phyloP scores from a whole-genome alignment of 2,329 filamentous ascomycete species.

The Emericellopsis cladophorae region DNA sequence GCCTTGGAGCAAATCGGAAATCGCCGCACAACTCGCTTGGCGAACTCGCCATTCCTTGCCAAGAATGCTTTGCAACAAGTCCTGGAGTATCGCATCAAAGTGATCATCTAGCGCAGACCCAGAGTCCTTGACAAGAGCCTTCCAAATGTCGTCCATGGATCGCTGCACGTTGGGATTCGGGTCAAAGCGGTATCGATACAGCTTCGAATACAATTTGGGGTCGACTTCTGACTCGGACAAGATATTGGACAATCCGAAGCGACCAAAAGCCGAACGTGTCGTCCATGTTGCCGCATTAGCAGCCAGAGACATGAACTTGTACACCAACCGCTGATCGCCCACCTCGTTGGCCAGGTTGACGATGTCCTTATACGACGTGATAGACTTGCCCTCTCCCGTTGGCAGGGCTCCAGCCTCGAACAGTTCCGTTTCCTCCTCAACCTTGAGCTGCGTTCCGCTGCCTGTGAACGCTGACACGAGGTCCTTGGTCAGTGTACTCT shows the following conservation, averaged over 20 bases:
- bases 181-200: slow-evolving; percentile 90
- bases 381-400: slow-evolving; percentile 75
- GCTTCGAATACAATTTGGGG: slow-evolving; percentile 87
- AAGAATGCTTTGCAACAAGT: slow-evolving; percentile 74
- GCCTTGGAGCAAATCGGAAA: slow-evolving; percentile 78
- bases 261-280: slow-evolving; percentile 88
- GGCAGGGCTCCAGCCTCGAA: slow-evolving; percentile 86
- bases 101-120: slow-evolving; percentile 63
- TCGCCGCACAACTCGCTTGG: slow-evolving; percentile 82
- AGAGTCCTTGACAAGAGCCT: slow-evolving; percentile 82
- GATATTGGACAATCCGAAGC: slow-evolving; percentile 85
- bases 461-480: slow-evolving; percentile 83
- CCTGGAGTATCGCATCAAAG: slow-evolving; percentile 81
- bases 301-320: slow-evolving; percentile 96
- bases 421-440: slow-evolving; percentile 81
- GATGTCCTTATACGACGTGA: slow-evolving; percentile 97
- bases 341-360: slow-evolving; percentile 92
- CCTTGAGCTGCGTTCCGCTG: slow-evolving; percentile 60
- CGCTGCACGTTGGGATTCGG: slow-evolving; percentile 85
- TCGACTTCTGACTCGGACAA: slow-evolving; percentile 81
- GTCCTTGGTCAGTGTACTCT: slow-evolving; percentile 73
- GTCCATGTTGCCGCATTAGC: slow-evolving; percentile 96
- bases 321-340: slow-evolving; percentile 89
- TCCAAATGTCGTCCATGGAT: slow-evolving; percentile 98
- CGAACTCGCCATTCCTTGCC: slow-evolving; percentile 89